Percentiles rank a stretch among this genome's conserved stretches.
Evolutionary conservation across 2,329 filamentous ascomycete species (phyloP).

Genomic region (Simplicillium aogashimaense): DNA sequence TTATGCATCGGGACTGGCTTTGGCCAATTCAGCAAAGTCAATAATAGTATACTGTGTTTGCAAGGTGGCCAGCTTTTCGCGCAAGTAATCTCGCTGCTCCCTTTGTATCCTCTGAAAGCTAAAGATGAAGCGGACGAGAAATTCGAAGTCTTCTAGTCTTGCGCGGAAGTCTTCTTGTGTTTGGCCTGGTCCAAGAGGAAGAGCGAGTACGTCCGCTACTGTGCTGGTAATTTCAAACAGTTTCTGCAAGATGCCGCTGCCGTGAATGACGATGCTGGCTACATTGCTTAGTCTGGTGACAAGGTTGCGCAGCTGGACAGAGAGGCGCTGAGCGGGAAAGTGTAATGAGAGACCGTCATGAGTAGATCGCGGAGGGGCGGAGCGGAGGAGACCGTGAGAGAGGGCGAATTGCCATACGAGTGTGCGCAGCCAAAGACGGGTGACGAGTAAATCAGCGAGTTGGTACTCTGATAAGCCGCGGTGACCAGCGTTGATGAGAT

Average conservation of each 20-base stretch:
- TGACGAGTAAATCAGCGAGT: constrained; percentile 28
- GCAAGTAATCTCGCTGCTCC: constrained; percentile 30
- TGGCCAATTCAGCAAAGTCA: constrained; percentile 15
- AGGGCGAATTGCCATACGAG: constrained; percentile 31
- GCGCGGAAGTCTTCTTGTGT: constrained; percentile 31
- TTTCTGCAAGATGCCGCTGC: constrained; percentile 46
- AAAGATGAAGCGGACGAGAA: constrained; percentile 39
- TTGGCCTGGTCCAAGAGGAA: constrained; percentile 29
- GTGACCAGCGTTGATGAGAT: constrained; percentile 14
- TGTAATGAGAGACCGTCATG: constrained; percentile 28
- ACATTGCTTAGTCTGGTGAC: constrained; percentile 23
- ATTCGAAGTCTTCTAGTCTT: constrained; percentile 43
- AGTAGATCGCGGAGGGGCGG: constrained; percentile 17
- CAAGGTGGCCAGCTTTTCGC: constrained; percentile 26
- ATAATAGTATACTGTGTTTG: constrained; percentile 19
- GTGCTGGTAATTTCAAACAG: constrained; percentile 51
- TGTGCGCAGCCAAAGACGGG: constrained; percentile 29
- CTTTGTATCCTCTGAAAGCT: constrained; percentile 36
- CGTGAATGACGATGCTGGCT: constrained; percentile 41
- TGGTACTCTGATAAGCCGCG: constrained; percentile 26
- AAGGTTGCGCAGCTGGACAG: constrained; percentile 25
- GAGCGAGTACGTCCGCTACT: constrained; percentile 46
- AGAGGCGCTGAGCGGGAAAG: constrained; percentile 27
- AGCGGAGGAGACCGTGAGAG: constrained; percentile 25
- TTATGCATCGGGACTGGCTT: constrained; percentile 10